Percentiles rank a stretch among this genome's conserved stretches.
These are phyloP conservation scores for Hygrophila difformis DNA, from an alignment of 257 asterid species.

Conservation along the genomic window DNA sequence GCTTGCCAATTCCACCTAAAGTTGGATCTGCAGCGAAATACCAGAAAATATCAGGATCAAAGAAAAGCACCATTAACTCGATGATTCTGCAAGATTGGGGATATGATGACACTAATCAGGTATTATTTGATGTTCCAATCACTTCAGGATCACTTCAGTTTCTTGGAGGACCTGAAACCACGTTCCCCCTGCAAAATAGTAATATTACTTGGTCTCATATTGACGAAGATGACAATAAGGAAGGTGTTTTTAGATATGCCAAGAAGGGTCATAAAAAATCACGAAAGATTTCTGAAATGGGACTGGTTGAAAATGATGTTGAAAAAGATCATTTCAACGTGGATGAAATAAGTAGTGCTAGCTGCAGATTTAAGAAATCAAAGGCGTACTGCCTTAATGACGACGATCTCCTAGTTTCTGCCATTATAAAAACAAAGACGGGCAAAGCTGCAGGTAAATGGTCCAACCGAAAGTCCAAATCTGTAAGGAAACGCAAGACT, in stretches of 20 bases:
- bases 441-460: conserved; percentile 35
- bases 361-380: conserved; percentile 35
- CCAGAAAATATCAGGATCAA: conserved; percentile 35
- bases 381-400: conserved; percentile 45
- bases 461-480: conserved; percentile 42
- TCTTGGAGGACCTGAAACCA: conserved; percentile 31
- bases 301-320: conserved; percentile 23
- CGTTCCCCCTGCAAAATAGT: conserved; percentile 36
- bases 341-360: conserved; percentile 18
- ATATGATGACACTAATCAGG: conserved; percentile 37
- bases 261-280: conserved; percentile 56
- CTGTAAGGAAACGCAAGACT: conserved; percentile 49
- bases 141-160: conserved; percentile 34
- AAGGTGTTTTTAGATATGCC: conserved; percentile 22
- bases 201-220: conserved; percentile 34
- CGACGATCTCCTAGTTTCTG: conserved; percentile 75
- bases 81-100: conserved; percentile 31
- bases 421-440: conserved; percentile 49
- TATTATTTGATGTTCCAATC: conserved; percentile 58
- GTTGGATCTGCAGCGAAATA: conserved; percentile 35
- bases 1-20: conserved; percentile 39
- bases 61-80: conserved; percentile 22
- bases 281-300: conserved; percentile 58
- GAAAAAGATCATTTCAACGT: conserved; percentile 7
- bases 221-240: conserved; percentile 31